phyloP scores from a whole-genome alignment of 1,284 basidiomycete genomes.

The Trichosporon sp. region DNA sequence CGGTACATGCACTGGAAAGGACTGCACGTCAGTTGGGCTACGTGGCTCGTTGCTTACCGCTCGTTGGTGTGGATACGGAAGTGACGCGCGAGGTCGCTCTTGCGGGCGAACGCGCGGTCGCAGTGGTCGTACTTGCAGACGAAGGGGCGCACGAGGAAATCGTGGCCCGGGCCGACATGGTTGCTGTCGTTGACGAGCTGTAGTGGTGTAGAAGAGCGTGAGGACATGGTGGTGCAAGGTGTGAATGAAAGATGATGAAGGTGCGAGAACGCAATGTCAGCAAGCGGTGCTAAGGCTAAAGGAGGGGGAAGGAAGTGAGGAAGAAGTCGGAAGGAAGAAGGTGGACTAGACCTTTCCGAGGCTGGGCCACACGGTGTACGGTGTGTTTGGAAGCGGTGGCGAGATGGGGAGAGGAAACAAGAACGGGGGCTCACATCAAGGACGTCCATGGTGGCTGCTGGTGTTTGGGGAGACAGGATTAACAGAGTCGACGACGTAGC shows the following conservation, averaged over 20 bases:
- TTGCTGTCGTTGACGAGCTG: conserved; percentile 55
- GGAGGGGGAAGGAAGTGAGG: neutral
- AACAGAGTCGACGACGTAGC: conserved; percentile 15
- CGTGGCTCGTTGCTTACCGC: conserved; percentile 39
- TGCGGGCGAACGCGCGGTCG: conserved; percentile 59
- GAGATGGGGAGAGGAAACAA: conserved; percentile 15
- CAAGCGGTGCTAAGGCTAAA: conserved; percentile 3
- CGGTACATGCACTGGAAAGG: conserved; percentile 53
- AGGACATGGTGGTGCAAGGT: conserved; percentile 2
- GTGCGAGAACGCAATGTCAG: conserved; percentile 5
- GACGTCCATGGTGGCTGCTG: conserved; percentile 38
- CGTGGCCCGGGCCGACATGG: conserved; percentile 46
- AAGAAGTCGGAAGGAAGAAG: conserved; percentile 18
- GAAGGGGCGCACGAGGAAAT: conserved; percentile 46
- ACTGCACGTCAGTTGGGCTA: conserved; percentile 36
- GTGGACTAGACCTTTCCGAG: conserved; percentile 26
- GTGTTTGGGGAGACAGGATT: conserved; percentile 18
- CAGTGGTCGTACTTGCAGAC: conserved; percentile 55
- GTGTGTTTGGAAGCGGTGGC: conserved; percentile 16
- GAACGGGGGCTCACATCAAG: conserved; percentile 40
- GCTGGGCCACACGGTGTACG: neutral
- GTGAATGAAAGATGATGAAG: conserved; percentile 18
- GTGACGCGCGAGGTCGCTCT: conserved; percentile 59
- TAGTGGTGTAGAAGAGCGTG: conserved; percentile 13
- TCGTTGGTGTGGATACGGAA: conserved; percentile 59